phyloP scores from a whole-genome alignment of 306 rosid genomes.

The Rosa multiflora region DNA sequence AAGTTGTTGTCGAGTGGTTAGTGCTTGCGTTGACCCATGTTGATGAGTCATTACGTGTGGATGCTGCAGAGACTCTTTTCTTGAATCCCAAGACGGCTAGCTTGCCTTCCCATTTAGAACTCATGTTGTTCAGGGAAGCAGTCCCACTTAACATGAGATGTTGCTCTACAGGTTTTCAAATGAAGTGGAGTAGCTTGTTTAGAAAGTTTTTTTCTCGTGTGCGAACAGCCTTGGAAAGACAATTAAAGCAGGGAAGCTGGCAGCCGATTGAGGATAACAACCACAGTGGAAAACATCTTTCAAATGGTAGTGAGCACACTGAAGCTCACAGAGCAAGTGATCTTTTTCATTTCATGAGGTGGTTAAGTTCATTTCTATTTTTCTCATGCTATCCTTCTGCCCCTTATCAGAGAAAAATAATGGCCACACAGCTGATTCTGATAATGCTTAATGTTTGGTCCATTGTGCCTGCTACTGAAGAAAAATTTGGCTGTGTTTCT shows the following conservation, averaged over 20 bases:
- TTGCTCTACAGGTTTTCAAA: constrained; percentile 92
- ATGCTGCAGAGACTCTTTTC: constrained; percentile 91
- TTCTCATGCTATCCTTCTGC: constrained; percentile 98
- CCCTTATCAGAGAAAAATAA: constrained; percentile 94
- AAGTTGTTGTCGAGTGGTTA: constrained; percentile 82
- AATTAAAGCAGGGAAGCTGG: constrained; percentile 85
- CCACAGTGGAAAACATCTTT: constrained; percentile 32
- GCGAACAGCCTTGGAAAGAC: constrained; percentile 91
- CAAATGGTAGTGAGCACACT: constrained; percentile 40
- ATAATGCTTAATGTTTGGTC: constrained; percentile 89
- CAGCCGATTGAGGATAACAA: constrained; percentile 42
- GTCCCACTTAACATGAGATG: constrained; percentile 96
- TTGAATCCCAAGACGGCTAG: constrained; percentile 90
- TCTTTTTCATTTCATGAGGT: constrained; percentile 88
- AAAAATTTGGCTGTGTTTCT: constrained; percentile 33
- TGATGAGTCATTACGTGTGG: constrained; percentile 93
- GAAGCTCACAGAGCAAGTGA: constrained; percentile 60
- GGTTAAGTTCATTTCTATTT: constrained; percentile 91
- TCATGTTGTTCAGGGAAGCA: constrained; percentile 75
- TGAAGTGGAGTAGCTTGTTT: constrained; percentile 97
- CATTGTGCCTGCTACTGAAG: constrained; percentile 48
- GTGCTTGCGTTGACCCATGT: constrained; percentile 84
- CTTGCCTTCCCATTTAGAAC: constrained; percentile 89
- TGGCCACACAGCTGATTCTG: constrained; percentile 86
- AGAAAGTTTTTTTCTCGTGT: constrained; percentile 90